These are phyloP conservation scores for Ascoidea rubescens DNA, from an alignment of 805 yeast genomes.

Conservation along the genomic window DNA sequence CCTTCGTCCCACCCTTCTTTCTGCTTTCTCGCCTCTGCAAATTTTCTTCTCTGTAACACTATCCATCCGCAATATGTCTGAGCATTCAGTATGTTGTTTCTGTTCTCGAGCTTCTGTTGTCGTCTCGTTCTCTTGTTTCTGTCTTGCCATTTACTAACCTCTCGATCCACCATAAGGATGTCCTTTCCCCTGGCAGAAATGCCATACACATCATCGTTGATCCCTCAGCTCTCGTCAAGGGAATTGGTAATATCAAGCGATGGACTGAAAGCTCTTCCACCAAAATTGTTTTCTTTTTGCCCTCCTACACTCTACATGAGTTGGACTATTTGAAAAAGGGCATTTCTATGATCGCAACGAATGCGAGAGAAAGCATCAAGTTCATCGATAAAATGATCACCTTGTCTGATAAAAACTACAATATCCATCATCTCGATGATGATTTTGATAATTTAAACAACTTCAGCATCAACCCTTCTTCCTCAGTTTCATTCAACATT, in stretches of 20 bases:
- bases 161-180: too few relatives aligned
- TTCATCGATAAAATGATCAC: conserved; percentile 34
- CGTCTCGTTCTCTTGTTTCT: too few relatives aligned
- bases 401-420: conserved; percentile 5
- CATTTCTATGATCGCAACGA: conserved; percentile 39
- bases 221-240: conserved; percentile 54
- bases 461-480: conserved; percentile 6
- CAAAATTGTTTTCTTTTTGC: conserved; percentile 30
- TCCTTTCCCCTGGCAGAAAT: too few relatives aligned
- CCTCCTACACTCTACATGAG: conserved; percentile 43
- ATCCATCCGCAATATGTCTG: too few relatives aligned
- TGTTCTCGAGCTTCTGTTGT: too few relatives aligned
- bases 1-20: too few relatives aligned
- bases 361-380: conserved; percentile 50
- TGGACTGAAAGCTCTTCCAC: conserved; percentile 33
- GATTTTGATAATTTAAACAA: conserved; percentile 9
- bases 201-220: conserved; percentile 38
- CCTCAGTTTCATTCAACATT: conserved; percentile 42
- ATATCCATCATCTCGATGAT: not conserved
- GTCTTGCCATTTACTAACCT: too few relatives aligned
- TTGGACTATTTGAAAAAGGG: conserved; percentile 45
- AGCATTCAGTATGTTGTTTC: too few relatives aligned
- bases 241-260: conserved; percentile 50
- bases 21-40: too few relatives aligned
- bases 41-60: too few relatives aligned